Conservation (phyloP, 352 stramenopile genomes). For the Phytophthora boehmeriae region DNA sequence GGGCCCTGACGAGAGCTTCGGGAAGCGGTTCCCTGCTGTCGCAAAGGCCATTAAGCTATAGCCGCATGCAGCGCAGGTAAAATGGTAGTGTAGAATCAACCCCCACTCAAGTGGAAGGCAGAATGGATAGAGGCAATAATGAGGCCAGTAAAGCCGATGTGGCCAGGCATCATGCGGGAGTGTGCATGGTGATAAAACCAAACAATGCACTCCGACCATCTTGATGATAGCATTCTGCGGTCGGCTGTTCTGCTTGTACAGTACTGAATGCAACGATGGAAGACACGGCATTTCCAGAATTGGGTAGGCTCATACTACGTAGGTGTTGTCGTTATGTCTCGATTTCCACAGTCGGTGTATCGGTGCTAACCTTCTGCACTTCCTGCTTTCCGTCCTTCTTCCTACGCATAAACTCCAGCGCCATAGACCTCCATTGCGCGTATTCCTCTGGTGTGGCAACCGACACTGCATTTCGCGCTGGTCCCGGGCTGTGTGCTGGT, state of each 20-base stretch:
- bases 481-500: conserved; percentile 3
- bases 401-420: conserved; percentile 34
- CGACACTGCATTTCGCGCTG: not conserved
- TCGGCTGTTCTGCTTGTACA: too few species aligned
- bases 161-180: too few species aligned
- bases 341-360: too few species aligned
- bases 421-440: conserved; percentile 34
- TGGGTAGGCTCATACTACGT: too few species aligned
- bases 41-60: conserved; percentile 60
- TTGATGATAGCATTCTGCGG: too few species aligned
- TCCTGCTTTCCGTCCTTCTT: too few species aligned
- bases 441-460: conserved; percentile 37
- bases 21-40: conserved; percentile 50
- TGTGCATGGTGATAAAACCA: too few species aligned
- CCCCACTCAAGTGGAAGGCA: not conserved
- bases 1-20: conserved; percentile 53
- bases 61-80: not conserved
- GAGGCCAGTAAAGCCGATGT: not conserved
- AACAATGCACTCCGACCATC: too few species aligned
- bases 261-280: too few species aligned
- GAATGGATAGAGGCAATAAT: conserved; percentile 25
- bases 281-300: too few species aligned
- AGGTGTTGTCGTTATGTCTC: too few species aligned
- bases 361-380: too few species aligned
- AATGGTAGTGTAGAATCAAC: not conserved